Conservation (phyloP, 2,329 filamentous ascomycete genomes). For the Cladosporium sp. region DNA sequence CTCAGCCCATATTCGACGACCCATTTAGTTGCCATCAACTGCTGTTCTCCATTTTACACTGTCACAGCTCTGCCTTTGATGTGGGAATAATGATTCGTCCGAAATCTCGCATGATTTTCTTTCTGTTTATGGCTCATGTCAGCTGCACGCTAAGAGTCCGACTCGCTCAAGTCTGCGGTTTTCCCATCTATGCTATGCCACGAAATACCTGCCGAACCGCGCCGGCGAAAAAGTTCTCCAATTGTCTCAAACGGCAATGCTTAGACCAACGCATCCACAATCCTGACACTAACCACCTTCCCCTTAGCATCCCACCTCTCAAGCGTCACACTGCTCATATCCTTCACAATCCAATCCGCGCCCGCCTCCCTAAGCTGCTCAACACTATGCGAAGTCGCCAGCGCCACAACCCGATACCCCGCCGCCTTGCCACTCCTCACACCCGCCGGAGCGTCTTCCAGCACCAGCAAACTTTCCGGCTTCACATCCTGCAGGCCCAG, state of each 20-base stretch:
- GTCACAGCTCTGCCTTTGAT: no score
- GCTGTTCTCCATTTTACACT: no score
- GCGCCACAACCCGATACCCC: conserved; percentile 77
- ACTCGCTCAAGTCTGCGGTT: no score
- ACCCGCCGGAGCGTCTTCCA: conserved; percentile 87
- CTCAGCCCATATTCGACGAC: no score
- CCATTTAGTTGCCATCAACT: no score
- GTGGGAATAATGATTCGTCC: no score
- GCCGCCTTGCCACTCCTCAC: conserved; percentile 79
- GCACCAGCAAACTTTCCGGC: conserved; percentile 58
- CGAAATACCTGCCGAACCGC: no score
- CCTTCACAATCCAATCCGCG: conserved; percentile 83
- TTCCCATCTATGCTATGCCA: neutral
- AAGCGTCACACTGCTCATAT: conserved; percentile 70
- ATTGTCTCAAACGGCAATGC: neutral
- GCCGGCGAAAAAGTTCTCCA: no score
- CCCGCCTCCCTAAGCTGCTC: conserved; percentile 67
- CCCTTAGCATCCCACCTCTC: conserved; percentile 50
- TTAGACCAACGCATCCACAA: conserved; percentile 55
- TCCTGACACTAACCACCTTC: conserved; percentile 63
- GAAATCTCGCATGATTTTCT: no score
- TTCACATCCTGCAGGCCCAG: conserved; percentile 34
- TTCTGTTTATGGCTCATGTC: no score
- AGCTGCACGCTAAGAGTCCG: no score
- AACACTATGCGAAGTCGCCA: conserved; percentile 76